phyloP scores from a whole-genome alignment of 2,329 filamentous ascomycete genomes.

The Sporothrix euskadiensis region DNA sequence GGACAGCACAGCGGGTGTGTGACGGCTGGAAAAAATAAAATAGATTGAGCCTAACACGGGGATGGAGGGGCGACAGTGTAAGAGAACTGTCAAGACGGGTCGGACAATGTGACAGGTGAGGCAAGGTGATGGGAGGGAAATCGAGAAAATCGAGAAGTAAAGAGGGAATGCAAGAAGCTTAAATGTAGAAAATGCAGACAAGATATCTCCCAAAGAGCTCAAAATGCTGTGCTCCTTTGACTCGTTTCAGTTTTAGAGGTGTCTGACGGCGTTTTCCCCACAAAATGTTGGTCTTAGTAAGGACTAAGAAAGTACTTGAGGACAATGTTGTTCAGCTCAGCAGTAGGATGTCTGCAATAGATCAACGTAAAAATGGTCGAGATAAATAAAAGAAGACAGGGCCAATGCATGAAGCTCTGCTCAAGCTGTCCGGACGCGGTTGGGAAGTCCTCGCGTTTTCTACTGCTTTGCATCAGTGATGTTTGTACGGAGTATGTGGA shows the following conservation, averaged over 20 bases:
- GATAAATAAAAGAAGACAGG: too few relatives aligned
- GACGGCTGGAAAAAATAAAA: neutral
- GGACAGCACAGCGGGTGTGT: conserved; percentile 2
- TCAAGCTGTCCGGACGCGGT: conserved; percentile 6
- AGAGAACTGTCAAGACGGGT: neutral
- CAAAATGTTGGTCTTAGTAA: neutral
- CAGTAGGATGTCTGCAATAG: neutral
- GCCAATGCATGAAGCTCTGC: neutral
- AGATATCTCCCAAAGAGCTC: too few relatives aligned
- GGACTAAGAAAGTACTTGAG: neutral
- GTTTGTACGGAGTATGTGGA: neutral
- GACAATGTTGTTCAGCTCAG: too few relatives aligned
- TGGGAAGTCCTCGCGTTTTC: conserved; percentile 18
- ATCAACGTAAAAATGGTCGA: too few relatives aligned
- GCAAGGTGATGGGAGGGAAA: too few relatives aligned
- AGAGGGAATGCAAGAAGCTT: too few relatives aligned
- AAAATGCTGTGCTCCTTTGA: neutral
- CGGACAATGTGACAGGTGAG: neutral
- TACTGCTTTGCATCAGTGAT: neutral
- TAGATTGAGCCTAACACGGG: conserved; percentile 3
- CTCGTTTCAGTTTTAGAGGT: neutral
- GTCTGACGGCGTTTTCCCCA: too few relatives aligned
- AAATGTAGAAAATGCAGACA: too few relatives aligned
- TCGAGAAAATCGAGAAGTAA: too few relatives aligned
- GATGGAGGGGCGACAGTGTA: neutral